These are phyloP conservation scores for Yamadazyma paraphyllophila DNA, from an alignment of 805 yeast genomes.

Conservation along the genomic window DNA sequence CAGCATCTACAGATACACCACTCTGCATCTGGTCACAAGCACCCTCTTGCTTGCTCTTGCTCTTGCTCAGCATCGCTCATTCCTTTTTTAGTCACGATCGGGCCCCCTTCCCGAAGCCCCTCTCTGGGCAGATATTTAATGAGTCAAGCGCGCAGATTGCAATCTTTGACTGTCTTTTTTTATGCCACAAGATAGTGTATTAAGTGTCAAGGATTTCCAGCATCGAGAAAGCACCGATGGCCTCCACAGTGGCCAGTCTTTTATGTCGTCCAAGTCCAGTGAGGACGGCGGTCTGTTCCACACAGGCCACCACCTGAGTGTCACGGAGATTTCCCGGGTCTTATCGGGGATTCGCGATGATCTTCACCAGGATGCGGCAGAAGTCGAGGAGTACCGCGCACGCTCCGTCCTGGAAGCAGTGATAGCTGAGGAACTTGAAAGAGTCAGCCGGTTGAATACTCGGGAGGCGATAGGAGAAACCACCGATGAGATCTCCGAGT, in stretches of 20 bases:
- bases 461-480: background rate
- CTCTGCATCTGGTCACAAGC: too few relatives aligned
- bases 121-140: background rate
- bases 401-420: conserved; percentile 15
- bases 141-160: background rate
- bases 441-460: conserved; percentile 12
- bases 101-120: too few relatives aligned
- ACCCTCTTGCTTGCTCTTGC: too few relatives aligned
- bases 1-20: too few relatives aligned
- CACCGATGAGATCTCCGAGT: background rate
- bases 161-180: background rate
- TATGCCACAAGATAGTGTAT: background rate
- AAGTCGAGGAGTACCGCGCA: conserved; percentile 12
- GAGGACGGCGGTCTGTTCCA: background rate
- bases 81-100: too few relatives aligned
- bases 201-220: background rate
- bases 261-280: background rate
- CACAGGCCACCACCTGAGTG: background rate
- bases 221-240: background rate
- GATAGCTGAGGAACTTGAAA: conserved; percentile 19
- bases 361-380: conserved; percentile 16
- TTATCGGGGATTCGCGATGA: conserved; percentile 23
- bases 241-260: background rate
- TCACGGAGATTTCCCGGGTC: conserved; percentile 6
- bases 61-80: too few relatives aligned